Conservation (phyloP, 306 rosid species). For the Biancaea sappan region DNA sequence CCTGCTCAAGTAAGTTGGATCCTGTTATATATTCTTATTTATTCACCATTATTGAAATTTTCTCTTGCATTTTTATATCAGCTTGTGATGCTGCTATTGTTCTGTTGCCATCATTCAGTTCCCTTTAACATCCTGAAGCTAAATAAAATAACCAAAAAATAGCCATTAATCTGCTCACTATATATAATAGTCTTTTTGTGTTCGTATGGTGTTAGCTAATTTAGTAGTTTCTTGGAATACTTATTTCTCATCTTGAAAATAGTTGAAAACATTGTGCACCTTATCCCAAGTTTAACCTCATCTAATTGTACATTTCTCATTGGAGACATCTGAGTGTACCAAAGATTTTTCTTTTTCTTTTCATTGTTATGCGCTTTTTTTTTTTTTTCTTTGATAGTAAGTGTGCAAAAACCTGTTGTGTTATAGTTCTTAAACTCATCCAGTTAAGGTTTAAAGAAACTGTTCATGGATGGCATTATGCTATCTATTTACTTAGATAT, state of each 20-base stretch:
- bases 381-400: neutral
- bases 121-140: slow-evolving; percentile 17
- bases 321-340: neutral
- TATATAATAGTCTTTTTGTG: neutral
- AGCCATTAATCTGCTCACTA: slow-evolving; percentile 10
- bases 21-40: slow-evolving; percentile 3
- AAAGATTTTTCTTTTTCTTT: neutral
- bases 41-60: slow-evolving; percentile 11
- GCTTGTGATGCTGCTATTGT: slow-evolving; percentile 14
- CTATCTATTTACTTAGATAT: slow-evolving; percentile 11
- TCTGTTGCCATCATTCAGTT: slow-evolving; percentile 21
- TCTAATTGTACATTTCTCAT: slow-evolving; percentile 3
- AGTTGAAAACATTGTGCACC: neutral
- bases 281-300: slow-evolving; percentile 11
- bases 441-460: neutral
- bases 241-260: slow-evolving; percentile 15
- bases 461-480: slow-evolving; percentile 12
- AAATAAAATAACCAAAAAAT: slow-evolving; percentile 11
- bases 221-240: slow-evolving; percentile 4
- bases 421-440: neutral
- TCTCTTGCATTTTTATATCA: slow-evolving; percentile 15
- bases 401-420: neutral
- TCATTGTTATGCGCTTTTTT: too few species aligned
- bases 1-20: slow-evolving; percentile 91
- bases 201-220: slow-evolving; percentile 3